Base-by-base conservation (phyloP, 1,139 yeast species). In the Candida sp. region DNA sequence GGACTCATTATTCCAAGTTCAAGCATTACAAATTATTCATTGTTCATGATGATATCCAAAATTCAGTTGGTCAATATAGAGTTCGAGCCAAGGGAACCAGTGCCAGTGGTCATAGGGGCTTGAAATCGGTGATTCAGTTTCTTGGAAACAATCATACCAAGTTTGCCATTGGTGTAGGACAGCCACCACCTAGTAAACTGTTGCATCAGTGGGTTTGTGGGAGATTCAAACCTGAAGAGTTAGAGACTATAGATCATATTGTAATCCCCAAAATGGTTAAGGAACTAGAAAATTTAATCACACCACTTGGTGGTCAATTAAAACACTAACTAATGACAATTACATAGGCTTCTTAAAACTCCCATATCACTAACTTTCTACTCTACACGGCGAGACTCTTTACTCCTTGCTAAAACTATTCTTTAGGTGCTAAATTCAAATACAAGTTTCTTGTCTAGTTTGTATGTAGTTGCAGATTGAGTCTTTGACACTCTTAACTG, bases 81-180 rank as follows among this genome's bases (percentile, higher is more conserved):
- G 58, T 84, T 7, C 68, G 87, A 43, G 69, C 64, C 32, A 81
- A 76, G 21, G 77, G 75, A 2, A 68, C 84, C 5, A 77, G 87
- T 46, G 73, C 81, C 8, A 64, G 89, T 45, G 96, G 96, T 0
- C 97, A 89, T 55, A 88, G 87, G 56, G 97, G 97, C 0, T 67
- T 89, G 37, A 72, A 76, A 49, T 78, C 84, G 33, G 74, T 87
- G 15, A 75, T 74, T 40, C 55, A 59, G 15, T 44, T 48, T 22
- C 52, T 77, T 34, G 75, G 76, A 12, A 65, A 64, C 44, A 72
- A 73, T 2, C 82, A 79, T 51, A 70, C 75, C 9, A 75, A 84
- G 46, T 57, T 88, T 5, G 78, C 84, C 11, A 67, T 89, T 7
- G 97, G 97, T 0, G 84, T 89, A 21, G 95, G 87, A 2, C 70